Conservation (phyloP, 495 filamentous ascomycete species). For the Xylaria longipes region DNA sequence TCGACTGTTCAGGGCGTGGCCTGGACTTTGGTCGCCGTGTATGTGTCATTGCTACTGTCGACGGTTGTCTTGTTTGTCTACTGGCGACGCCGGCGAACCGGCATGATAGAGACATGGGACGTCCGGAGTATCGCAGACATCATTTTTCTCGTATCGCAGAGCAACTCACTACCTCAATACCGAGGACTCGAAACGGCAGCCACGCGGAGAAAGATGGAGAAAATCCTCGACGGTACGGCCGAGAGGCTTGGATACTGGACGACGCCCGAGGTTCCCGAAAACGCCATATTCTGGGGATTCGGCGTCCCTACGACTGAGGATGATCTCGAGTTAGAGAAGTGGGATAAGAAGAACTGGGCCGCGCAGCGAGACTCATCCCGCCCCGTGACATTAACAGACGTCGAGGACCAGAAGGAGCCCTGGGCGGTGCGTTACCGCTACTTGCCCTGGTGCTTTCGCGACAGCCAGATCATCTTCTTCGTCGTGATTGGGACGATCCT, state of each 20-base stretch:
- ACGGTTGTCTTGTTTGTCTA: conserved; percentile 57
- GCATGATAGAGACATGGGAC: conserved; percentile 76
- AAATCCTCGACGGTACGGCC: conserved; percentile 56
- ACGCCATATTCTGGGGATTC: conserved; percentile 52
- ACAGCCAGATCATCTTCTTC: conserved; percentile 67
- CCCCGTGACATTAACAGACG: conserved; percentile 20
- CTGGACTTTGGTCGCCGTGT: conserved; percentile 79
- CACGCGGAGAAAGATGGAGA: conserved; percentile 56
- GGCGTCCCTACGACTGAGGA: conserved; percentile 45
- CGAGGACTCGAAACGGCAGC: conserved; percentile 61
- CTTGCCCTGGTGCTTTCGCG: conserved; percentile 79
- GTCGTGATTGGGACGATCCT: conserved; percentile 66
- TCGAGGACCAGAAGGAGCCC: conserved; percentile 23
- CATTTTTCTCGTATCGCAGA: conserved; percentile 74
- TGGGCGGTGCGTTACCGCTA: conserved; percentile 63
- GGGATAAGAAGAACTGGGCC: conserved; percentile 28
- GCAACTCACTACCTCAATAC: conserved; percentile 76
- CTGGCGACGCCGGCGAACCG: conserved; percentile 64
- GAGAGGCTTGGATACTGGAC: conserved; percentile 86
- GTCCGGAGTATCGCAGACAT: conserved; percentile 80
- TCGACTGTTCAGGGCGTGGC: conserved; percentile 74
- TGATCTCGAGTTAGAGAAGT: conserved; percentile 36
- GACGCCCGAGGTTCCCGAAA: conserved; percentile 32
- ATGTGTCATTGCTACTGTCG: conserved; percentile 68
- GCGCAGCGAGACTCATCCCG: conserved; percentile 32